A percentile compares a stretch with the other conserved stretches of the same genome.
These are phyloP conservation scores for Suhomyces sp. DNA, from an alignment of 805 yeast genomes.

Conservation along the genomic window DNA sequence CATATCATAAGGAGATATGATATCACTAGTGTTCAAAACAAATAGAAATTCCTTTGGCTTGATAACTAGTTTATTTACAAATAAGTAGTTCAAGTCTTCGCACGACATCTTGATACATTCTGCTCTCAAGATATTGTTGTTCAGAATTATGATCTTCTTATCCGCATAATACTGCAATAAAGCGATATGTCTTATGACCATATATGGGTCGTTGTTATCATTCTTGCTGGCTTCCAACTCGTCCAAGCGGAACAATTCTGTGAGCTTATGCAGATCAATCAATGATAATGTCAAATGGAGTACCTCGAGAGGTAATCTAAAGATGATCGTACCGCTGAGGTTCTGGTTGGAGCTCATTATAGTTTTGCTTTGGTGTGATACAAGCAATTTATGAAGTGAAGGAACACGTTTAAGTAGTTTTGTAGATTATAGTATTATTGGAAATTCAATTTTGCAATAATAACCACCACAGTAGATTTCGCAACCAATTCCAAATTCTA, in stretches of 20 bases:
- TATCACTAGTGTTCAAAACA: slow-evolving; percentile 14
- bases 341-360: too few relatives aligned
- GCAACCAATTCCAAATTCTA: too few relatives aligned
- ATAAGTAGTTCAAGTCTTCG: slow-evolving; percentile 18
- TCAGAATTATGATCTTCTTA: slow-evolving; percentile 7
- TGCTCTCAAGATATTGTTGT: background rate
- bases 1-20: background rate
- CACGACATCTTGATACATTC: slow-evolving; percentile 6
- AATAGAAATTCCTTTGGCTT: slow-evolving; percentile 19
- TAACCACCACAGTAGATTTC: too few relatives aligned
- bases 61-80: slow-evolving; percentile 16
- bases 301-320: slow-evolving; percentile 18
- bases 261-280: too few relatives aligned
- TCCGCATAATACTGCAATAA: slow-evolving; percentile 12
- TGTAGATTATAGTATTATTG: too few relatives aligned
- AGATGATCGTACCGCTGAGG: slow-evolving; percentile 12
- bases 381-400: too few relatives aligned
- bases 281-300: slow-evolving; percentile 14
- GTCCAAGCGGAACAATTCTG: too few relatives aligned
- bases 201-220: slow-evolving; percentile 4
- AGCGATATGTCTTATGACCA: slow-evolving; percentile 14
- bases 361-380: too few relatives aligned
- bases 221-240: too few relatives aligned
- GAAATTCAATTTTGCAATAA: too few relatives aligned
- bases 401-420: too few relatives aligned